Percentiles rank a stretch among this genome's conserved stretches.
Evolutionary conservation across 768 basidiomycete genomes (phyloP).

Genomic region (Trametes gibbosa): DNA sequence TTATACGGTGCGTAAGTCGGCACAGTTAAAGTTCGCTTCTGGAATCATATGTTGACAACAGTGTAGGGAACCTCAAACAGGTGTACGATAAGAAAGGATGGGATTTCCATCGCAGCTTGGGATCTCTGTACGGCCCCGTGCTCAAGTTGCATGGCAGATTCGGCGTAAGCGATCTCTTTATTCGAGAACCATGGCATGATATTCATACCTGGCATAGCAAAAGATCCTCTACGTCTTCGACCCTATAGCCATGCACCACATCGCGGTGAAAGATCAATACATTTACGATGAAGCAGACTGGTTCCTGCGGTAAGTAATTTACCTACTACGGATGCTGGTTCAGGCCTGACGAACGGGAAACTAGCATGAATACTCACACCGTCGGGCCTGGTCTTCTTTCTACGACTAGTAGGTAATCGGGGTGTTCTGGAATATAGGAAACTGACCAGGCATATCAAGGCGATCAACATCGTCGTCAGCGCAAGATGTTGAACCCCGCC

Average conservation of each 20-base stretch:
- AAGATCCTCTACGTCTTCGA: slow-evolving; percentile 17
- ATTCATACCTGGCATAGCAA: neutral
- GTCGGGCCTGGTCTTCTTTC: slow-evolving; percentile 1
- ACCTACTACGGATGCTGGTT: neutral
- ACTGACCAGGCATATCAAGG: neutral
- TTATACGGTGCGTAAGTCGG: slow-evolving; percentile 14
- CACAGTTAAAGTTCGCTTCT: neutral
- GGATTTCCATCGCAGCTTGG: slow-evolving; percentile 14
- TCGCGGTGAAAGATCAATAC: slow-evolving; percentile 22
- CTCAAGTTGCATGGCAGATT: slow-evolving; percentile 47
- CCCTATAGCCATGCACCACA: slow-evolving; percentile 19
- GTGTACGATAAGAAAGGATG: slow-evolving; percentile 5
- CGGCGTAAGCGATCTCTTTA: slow-evolving; percentile 39
- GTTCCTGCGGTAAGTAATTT: slow-evolving; percentile 8
- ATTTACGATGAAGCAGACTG: slow-evolving; percentile 16
- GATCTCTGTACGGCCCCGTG: slow-evolving; percentile 37
- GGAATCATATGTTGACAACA: neutral
- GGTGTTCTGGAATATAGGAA: neutral
- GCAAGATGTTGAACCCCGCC: slow-evolving; percentile 22
- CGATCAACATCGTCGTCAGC: slow-evolving; percentile 16
- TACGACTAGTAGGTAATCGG: neutral
- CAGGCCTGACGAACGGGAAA: neutral
- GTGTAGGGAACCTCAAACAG: slow-evolving; percentile 15
- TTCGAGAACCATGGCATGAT: neutral
- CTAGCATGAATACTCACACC: neutral